These are phyloP conservation scores for Lodderomyces pseudojiufengensis DNA, from an alignment of 1,139 yeast genomes.

Conservation along the genomic window DNA sequence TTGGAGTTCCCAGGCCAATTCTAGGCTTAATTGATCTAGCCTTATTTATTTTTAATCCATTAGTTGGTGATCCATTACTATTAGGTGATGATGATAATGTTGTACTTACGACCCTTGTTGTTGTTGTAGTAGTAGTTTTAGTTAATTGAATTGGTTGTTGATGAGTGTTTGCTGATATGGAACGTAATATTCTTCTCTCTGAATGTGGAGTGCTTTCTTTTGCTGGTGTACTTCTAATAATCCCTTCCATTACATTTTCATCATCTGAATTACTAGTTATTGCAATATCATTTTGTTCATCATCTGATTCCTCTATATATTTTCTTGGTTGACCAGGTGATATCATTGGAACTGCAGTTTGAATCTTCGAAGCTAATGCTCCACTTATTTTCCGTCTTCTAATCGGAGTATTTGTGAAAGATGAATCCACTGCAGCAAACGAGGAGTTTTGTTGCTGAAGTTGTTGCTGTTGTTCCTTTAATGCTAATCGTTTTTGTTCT, in stretches of 20 bases:
- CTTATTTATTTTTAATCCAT: slow-evolving; percentile 29
- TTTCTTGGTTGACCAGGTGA: slow-evolving; percentile 98
- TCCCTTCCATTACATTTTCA: slow-evolving; percentile 22
- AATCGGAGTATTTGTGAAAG: slow-evolving; percentile 60
- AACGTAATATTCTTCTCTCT: slow-evolving; percentile 42
- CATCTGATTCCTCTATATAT: slow-evolving; percentile 35
- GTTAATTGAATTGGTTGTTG: slow-evolving; percentile 40
- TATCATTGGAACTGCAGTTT: slow-evolving; percentile 79
- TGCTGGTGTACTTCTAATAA: slow-evolving; percentile 23
- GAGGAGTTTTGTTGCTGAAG: slow-evolving; percentile 3
- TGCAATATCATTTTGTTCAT: slow-evolving; percentile 21
- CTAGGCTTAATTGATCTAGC: slow-evolving; percentile 20
- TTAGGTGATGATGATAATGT: slow-evolving; percentile 44
- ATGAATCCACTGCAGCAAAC: slow-evolving; percentile 28
- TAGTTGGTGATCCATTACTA: slow-evolving; percentile 18
- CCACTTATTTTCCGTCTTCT: slow-evolving; percentile 71
- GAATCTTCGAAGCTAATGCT: slow-evolving; percentile 63
- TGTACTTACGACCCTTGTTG: slow-evolving; percentile 46
- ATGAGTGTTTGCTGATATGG: slow-evolving; percentile 36
- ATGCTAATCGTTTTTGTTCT: slow-evolving; percentile 35
- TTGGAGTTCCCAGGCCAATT: slow-evolving; percentile 6
- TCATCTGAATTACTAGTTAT: slow-evolving; percentile 40
- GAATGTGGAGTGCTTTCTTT: slow-evolving; percentile 14
- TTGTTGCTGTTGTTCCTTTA: slow-evolving; percentile 2
- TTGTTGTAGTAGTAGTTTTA: slow-evolving; percentile 49